These are phyloP conservation scores for Fusarium subtropicale DNA, from an alignment of 2,329 filamentous ascomycete genomes.

Conservation along the genomic window DNA sequence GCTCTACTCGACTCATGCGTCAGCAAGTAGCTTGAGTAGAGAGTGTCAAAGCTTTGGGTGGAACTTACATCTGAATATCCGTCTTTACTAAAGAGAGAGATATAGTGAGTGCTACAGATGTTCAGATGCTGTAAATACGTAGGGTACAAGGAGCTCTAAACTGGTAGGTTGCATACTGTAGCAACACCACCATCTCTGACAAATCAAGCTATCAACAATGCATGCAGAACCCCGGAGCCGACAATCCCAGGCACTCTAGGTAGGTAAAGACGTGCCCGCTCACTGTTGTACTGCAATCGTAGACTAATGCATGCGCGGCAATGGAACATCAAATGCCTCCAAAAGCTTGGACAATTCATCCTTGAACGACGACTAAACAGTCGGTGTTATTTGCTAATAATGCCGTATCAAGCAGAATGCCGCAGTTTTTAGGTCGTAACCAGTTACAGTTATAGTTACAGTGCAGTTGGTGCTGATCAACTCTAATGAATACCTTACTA, in stretches of 20 bases:
- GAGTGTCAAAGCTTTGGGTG: background rate
- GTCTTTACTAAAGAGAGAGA: background rate
- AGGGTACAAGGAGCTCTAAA: background rate
- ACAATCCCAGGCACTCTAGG: slow-evolving; percentile 21
- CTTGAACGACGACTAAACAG: slow-evolving; percentile 4
- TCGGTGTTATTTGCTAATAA: slow-evolving; percentile 31
- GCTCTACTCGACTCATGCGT: background rate
- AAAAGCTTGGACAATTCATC: slow-evolving; percentile 19
- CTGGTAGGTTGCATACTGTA: slow-evolving; percentile 4
- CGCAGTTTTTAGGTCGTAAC: background rate
- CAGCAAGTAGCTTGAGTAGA: background rate
- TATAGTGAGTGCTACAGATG: background rate
- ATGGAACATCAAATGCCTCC: slow-evolving; percentile 29
- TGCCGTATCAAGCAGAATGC: slow-evolving; percentile 3
- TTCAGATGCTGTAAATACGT: background rate
- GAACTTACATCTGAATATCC: background rate
- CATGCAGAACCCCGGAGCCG: slow-evolving; percentile 43
- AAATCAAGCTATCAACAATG: slow-evolving; percentile 40
- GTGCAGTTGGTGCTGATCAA: background rate
- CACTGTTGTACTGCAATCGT: background rate
- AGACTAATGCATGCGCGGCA: slow-evolving; percentile 28
- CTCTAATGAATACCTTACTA: background rate
- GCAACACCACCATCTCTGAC: slow-evolving; percentile 17
- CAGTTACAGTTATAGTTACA: background rate
- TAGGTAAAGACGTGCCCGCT: background rate